Conservation (phyloP, 2,329 filamentous ascomycete species). For the Teratosphaeriaceae sp. region DNA sequence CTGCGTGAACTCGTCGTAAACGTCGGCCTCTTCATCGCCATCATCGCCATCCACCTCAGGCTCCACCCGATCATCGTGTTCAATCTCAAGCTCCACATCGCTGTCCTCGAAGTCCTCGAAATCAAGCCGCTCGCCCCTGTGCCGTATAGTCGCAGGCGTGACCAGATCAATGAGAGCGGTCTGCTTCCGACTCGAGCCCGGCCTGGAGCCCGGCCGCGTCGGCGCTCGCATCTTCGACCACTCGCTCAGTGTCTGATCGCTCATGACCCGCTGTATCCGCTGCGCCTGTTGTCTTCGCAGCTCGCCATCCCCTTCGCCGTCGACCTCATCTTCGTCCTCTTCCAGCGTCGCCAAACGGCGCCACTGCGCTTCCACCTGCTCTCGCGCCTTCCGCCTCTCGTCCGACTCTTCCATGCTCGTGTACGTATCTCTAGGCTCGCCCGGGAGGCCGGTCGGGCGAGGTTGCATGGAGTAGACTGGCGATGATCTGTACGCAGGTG, state of each 20-base stretch:
- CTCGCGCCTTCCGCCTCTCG: slow-evolving; percentile 28
- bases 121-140: slow-evolving; percentile 9
- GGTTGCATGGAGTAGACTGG: slow-evolving; percentile 30
- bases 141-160: slow-evolving; percentile 24
- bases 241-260: slow-evolving; percentile 17
- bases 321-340: slow-evolving; percentile 12
- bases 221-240: slow-evolving; percentile 14
- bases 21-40: slow-evolving; percentile 29
- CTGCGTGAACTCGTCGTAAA: slow-evolving; percentile 32
- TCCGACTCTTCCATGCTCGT: slow-evolving; percentile 41
- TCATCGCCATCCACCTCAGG: slow-evolving; percentile 19
- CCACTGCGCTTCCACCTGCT: slow-evolving; percentile 14
- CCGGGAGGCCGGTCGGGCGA: slow-evolving; percentile 11
- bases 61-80: slow-evolving; percentile 4
- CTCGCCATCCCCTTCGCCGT: slow-evolving; percentile 17
- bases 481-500: slow-evolving; percentile 31
- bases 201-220: slow-evolving; percentile 9
- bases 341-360: slow-evolving; percentile 10
- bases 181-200: slow-evolving; percentile 12
- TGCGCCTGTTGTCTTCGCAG: slow-evolving; percentile 9
- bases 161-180: slow-evolving; percentile 20
- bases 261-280: slow-evolving; percentile 11
- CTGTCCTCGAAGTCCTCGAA: slow-evolving; percentile 13
- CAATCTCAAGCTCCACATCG: slow-evolving; percentile 11
- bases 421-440: slow-evolving; percentile 37